These are phyloP conservation scores for Oryza brachyantha DNA, from an alignment of 176 grass and related monocot genomes.

Conservation along the genomic window DNA sequence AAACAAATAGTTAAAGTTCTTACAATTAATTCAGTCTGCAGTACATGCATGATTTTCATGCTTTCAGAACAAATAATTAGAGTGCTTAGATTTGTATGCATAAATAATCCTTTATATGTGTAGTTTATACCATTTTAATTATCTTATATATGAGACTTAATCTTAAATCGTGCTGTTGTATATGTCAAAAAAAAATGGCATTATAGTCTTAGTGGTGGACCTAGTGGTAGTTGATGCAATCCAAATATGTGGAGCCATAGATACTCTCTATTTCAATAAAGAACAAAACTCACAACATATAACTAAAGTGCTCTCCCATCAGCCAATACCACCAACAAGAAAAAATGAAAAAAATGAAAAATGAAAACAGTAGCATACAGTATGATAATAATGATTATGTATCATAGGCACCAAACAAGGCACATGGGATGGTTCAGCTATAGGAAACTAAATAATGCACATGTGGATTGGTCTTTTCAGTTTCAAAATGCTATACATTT, in stretches of 20 bases:
- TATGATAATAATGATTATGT: slow-evolving; percentile 13
- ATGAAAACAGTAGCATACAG: background rate
- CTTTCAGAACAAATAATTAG: background rate
- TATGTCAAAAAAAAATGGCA: background rate
- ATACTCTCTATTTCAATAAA: background rate
- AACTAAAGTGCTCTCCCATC: background rate
- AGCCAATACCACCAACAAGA: slow-evolving; percentile 1
- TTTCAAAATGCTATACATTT: slow-evolving; percentile 20
- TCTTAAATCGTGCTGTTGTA: background rate
- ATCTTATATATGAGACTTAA: background rate
- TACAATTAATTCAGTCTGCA: background rate
- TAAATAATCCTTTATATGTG: background rate
- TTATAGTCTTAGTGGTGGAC: background rate
- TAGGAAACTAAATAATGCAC: slow-evolving; percentile 35
- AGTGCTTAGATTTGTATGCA: background rate
- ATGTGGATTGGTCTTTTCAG: slow-evolving; percentile 8
- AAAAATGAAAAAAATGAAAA: no score
- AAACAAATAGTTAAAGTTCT: no score
- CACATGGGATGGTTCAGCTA: slow-evolving; percentile 27
- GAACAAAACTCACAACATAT: background rate
- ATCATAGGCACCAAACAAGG: slow-evolving; percentile 15
- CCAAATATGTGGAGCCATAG: background rate
- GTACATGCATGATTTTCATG: background rate
- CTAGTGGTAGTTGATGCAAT: background rate
- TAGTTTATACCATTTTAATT: background rate